Base-by-base conservation (phyloP, 176 grass and related monocot species). In the Dactylis glomerata region DNA sequence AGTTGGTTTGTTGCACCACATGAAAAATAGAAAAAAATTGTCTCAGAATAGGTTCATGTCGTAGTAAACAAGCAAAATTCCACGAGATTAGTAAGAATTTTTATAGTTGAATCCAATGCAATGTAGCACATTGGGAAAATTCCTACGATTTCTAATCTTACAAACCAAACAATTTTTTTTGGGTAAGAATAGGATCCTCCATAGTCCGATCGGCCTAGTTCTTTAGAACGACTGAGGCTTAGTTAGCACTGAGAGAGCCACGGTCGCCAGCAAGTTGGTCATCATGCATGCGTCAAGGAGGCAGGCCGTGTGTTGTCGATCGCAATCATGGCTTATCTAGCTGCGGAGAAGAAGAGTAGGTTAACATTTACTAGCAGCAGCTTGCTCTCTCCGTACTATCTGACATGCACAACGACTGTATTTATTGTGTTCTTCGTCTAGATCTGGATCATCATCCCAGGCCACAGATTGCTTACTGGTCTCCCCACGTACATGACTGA, bases 381-480 rank as follows among this genome's bases (percentile, higher is more conserved):
- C 26, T 52, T 15, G 59, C 26, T 64, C 30, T 72, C 20, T 30
- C n/a, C 49, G 17, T n/a, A 26, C 68, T 36, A 61, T 40, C 68
- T 75, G 56, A 28, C 71, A 74, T 38, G 82, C 47, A 36, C 72
- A 84, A 52, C 44, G 71, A 31, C 23, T 23, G 5, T 55, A 61
- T 51, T 81, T 37, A 81, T 66, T 64, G 77, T 80, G 63, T 45
- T 68, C 30, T 75, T 68, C 19, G 14, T 64, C 74, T 51, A 33
- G 85, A 87, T 81, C 68, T 41, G 22, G 34, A 63, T 79, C 64
- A 55, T 14, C 59, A 31, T 42, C 3, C 19, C 17, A 15, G 20
- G 23, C 46, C 64, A 47, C 75, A 45, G 64, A 44, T 45, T 31
- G 2, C 34, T 69, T 34, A 59, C 68, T 44, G 38, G n/a, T 71